Conservation (phyloP, 2,329 filamentous ascomycete species). For the Tolypocladium endophyticum region DNA sequence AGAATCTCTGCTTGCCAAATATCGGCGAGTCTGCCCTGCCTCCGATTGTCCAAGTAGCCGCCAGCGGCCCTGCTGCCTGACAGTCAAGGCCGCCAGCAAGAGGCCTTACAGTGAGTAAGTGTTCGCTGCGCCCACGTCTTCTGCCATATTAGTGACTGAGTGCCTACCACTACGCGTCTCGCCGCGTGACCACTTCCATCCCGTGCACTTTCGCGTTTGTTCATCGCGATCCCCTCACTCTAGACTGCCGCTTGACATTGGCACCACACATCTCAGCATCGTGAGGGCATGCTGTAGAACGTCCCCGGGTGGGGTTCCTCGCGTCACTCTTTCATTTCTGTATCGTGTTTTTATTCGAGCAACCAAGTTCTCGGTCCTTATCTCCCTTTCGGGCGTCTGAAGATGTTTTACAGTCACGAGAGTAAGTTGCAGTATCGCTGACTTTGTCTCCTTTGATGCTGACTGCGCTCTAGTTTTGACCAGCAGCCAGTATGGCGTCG, state of each 20-base stretch:
- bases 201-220: neutral
- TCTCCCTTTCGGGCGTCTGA: constrained; percentile 4
- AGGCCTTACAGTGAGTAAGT: neutral
- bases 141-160: neutral
- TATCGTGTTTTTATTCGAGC: neutral
- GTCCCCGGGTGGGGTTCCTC: neutral
- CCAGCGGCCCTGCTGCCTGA: neutral
- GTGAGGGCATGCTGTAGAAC: neutral
- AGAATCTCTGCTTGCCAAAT: neutral
- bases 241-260: neutral
- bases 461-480: constrained; percentile 53
- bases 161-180: constrained; percentile 1
- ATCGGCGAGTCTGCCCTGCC: neutral
- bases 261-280: neutral
- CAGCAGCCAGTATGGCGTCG: constrained; percentile 79
- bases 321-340: neutral
- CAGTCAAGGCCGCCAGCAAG: neutral
- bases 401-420: constrained; percentile 95
- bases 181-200: neutral
- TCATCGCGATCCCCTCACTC: neutral
- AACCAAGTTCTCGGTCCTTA: neutral
- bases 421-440: constrained; percentile 40
- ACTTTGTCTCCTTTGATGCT: constrained; percentile 5
- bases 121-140: neutral
- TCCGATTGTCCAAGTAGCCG: neutral